Conservation (phyloP, 192 early-diverging fungal species). For the Coemansia javaensis region DNA sequence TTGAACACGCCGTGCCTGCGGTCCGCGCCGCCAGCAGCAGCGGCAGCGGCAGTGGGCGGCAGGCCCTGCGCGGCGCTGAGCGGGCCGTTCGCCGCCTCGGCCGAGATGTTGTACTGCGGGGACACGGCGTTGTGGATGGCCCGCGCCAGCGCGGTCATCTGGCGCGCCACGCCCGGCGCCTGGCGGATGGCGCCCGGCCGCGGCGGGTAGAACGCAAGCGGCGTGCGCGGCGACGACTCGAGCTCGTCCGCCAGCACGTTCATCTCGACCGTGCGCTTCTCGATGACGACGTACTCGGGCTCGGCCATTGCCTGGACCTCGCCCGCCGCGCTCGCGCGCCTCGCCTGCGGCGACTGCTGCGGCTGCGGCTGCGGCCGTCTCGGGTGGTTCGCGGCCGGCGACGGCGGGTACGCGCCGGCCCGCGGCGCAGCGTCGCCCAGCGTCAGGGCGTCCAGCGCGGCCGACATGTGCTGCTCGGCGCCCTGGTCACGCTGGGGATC, state of each 20-base stretch:
- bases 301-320: conserved; percentile 56
- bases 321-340: conserved; percentile 13
- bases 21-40: neutral
- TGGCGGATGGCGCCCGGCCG: conserved; percentile 31
- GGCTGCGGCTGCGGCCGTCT: conserved; percentile 5
- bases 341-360: conserved; percentile 1
- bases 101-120: conserved; percentile 30
- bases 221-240: conserved; percentile 47
- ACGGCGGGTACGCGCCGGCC: neutral
- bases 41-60: neutral
- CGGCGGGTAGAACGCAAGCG: conserved; percentile 37
- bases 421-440: neutral
- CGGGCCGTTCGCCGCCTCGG: conserved; percentile 38
- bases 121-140: conserved; percentile 42
- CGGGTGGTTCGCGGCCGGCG: neutral
- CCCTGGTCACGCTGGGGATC: neutral
- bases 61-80: no score
- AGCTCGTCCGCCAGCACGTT: conserved; percentile 71
- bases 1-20: conserved; percentile 29
- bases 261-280: conserved; percentile 65
- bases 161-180: conserved; percentile 37
- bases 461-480: neutral
- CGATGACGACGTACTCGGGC: conserved; percentile 72
- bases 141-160: conserved; percentile 46
- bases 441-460: conserved; percentile 10